Conservation (phyloP, 192 early-diverging fungal genomes). For the Umbelopsis vinacea region DNA sequence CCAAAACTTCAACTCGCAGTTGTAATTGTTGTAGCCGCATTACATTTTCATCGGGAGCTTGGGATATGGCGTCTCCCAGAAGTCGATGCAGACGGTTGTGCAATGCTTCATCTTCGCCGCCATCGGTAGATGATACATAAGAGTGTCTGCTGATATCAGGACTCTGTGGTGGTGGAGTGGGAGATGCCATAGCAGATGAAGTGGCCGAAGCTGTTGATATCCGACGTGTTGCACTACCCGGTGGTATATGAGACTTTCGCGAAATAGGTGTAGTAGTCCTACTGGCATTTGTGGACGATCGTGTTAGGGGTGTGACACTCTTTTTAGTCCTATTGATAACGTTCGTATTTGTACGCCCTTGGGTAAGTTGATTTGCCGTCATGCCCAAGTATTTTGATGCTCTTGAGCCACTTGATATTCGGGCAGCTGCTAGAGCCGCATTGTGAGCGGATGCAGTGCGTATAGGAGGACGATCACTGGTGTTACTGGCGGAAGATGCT, state of each 20-base stretch:
- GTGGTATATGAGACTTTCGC: constrained; percentile 9
- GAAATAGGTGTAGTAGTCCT: constrained; percentile 6
- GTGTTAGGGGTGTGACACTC: neutral
- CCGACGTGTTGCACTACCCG: neutral
- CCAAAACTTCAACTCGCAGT: constrained; percentile 66
- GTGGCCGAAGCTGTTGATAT: neutral
- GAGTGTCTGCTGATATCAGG: constrained; percentile 11
- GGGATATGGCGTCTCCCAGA: constrained; percentile 25
- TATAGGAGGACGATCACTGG: constrained; percentile 10
- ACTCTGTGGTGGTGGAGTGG: constrained; percentile 13
- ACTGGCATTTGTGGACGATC: constrained; percentile 10
- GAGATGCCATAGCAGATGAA: constrained; percentile 8
- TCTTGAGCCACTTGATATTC: constrained; percentile 58
- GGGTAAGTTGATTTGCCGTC: constrained; percentile 55
- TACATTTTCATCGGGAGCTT: constrained; percentile 38
- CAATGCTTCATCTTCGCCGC: constrained; percentile 16
- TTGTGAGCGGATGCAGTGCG: constrained; percentile 23
- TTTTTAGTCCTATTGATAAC: constrained; percentile 19
- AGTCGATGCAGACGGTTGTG: constrained; percentile 28
- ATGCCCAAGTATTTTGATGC: constrained; percentile 62
- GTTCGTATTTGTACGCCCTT: constrained; percentile 26
- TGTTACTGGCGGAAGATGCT: constrained; percentile 19
- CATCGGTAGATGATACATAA: constrained; percentile 6
- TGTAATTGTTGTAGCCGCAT: constrained; percentile 62
- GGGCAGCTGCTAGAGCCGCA: constrained; percentile 26